A percentile compares a stretch with the other conserved stretches of the same genome.
Conservation (phyloP, 805 yeast genomes). For the Ogataea ganodermae region DNA sequence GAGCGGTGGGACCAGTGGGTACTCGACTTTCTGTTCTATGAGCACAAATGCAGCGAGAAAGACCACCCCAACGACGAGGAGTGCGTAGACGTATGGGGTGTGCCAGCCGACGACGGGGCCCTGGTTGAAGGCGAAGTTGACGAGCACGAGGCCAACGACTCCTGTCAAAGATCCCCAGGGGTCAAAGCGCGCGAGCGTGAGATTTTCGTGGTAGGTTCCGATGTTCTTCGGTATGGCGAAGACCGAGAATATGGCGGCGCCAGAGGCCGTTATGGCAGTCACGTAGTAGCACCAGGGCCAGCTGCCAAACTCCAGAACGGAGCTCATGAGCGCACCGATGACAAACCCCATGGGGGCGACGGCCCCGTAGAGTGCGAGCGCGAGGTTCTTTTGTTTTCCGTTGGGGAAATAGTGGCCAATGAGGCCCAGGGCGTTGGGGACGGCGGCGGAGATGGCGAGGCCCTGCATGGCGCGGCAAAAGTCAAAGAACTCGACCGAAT, state of each 20-base stretch:
- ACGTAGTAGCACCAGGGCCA: constrained; percentile 68
- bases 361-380: constrained; percentile 59
- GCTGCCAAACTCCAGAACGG: constrained; percentile 46
- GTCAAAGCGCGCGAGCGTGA: constrained; percentile 39
- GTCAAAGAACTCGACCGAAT: constrained; percentile 51
- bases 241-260: constrained; percentile 36
- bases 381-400: constrained; percentile 53
- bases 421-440: constrained; percentile 64
- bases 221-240: constrained; percentile 41
- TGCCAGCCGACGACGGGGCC: constrained; percentile 75
- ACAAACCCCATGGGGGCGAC: constrained; percentile 65
- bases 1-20: constrained; percentile 42
- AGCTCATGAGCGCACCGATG: constrained; percentile 54
- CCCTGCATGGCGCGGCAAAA: constrained; percentile 65
- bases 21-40: constrained; percentile 43
- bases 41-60: constrained; percentile 47
- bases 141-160: constrained; percentile 57
- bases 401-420: constrained; percentile 47
- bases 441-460: constrained; percentile 57
- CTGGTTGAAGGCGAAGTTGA: constrained; percentile 74
- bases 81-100: constrained; percentile 54
- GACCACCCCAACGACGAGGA: constrained; percentile 53
- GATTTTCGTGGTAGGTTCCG: constrained; percentile 15
- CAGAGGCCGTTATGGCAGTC: constrained; percentile 41
- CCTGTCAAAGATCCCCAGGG: constrained; percentile 58